A percentile compares a stretch with the other conserved stretches of the same genome.
phyloP scores from a whole-genome alignment of 140 eudicot species.

The Flaveria floridana region DNA sequence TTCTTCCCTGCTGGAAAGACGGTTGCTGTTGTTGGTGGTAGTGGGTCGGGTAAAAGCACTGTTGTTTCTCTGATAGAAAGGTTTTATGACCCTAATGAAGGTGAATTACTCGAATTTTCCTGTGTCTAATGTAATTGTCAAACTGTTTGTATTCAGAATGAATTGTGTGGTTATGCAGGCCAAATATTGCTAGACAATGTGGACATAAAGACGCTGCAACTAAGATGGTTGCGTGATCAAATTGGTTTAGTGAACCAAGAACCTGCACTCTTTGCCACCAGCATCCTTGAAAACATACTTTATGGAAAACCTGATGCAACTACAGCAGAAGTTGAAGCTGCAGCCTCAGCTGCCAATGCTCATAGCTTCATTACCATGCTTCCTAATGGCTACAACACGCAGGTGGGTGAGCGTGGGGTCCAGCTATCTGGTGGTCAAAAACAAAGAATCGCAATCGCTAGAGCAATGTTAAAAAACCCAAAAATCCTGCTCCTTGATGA shows the following conservation, averaged over 20 bases:
- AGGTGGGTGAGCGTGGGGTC: slow-evolving; percentile 95
- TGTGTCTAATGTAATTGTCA: not conserved
- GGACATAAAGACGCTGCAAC: slow-evolving; percentile 75
- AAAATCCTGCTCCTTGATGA: slow-evolving; percentile 91
- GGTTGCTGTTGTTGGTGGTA: slow-evolving; percentile 95
- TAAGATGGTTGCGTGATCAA: slow-evolving; percentile 84
- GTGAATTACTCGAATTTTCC: slow-evolving; percentile 33
- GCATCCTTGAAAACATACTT: slow-evolving; percentile 88
- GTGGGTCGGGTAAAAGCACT: slow-evolving; percentile 98
- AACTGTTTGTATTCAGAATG: not conserved
- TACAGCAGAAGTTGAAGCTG: slow-evolving; percentile 79
- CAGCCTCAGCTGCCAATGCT: slow-evolving; percentile 89
- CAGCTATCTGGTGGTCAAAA: slow-evolving; percentile 98
- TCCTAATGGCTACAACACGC: slow-evolving; percentile 91
- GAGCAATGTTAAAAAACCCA: slow-evolving; percentile 94
- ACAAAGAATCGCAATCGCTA: slow-evolving; percentile 90
- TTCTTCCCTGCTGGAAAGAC: slow-evolving; percentile 96
- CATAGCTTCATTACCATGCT: slow-evolving; percentile 86
- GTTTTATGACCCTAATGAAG: slow-evolving; percentile 92
- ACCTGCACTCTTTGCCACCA: slow-evolving; percentile 97
- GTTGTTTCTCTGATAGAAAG: slow-evolving; percentile 89
- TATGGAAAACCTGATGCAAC: slow-evolving; percentile 89
- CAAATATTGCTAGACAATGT: slow-evolving; percentile 80
- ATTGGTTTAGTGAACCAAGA: slow-evolving; percentile 97
- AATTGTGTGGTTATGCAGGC: slow-evolving; percentile 41